phyloP scores from a whole-genome alignment of 805 yeast species.

The Debaryomyces maramus region DNA sequence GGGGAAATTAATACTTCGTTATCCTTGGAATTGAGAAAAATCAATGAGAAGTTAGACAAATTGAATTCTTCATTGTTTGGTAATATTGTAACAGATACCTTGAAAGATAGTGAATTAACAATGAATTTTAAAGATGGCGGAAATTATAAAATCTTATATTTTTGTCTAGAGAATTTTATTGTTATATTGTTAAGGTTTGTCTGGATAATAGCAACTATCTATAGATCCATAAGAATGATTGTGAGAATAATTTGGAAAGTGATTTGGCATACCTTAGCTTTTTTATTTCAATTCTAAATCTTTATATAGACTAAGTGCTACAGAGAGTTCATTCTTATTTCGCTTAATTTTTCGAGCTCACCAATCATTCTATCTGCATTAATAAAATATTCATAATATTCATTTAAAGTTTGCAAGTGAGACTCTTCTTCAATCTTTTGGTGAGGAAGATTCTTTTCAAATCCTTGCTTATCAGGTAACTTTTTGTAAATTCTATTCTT shows the following conservation, averaged over 20 bases:
- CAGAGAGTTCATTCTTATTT: slow-evolving; percentile 6
- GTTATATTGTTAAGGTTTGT: slow-evolving; percentile 51
- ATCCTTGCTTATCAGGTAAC: neutral
- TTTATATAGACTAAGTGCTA: neutral
- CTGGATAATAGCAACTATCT: slow-evolving; percentile 57
- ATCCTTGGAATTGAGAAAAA: slow-evolving; percentile 57
- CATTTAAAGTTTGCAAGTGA: neutral
- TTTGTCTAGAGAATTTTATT: slow-evolving; percentile 50
- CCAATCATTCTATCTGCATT: slow-evolving; percentile 25
- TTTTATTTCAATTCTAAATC: neutral
- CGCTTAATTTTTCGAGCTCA: slow-evolving; percentile 17
- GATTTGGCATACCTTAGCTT: slow-evolving; percentile 5
- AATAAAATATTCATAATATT: slow-evolving; percentile 17
- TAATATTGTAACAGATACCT: slow-evolving; percentile 15
- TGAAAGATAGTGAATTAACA: slow-evolving; percentile 14
- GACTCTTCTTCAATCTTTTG: slow-evolving; percentile 1
- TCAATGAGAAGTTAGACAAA: slow-evolving; percentile 50
- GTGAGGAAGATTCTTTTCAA: neutral
- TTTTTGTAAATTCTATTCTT: slow-evolving; percentile 11
- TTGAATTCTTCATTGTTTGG: slow-evolving; percentile 36
- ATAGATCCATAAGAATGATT: slow-evolving; percentile 31
- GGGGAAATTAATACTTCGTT: slow-evolving; percentile 75
- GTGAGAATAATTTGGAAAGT: slow-evolving; percentile 23
- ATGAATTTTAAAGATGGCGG: slow-evolving; percentile 29
- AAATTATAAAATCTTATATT: slow-evolving; percentile 42